Evolutionary conservation across 208 protist genomes (phyloP), one percentile per base, ranked within the genome.

Genomic region (Borovskyia barvae): DNA sequence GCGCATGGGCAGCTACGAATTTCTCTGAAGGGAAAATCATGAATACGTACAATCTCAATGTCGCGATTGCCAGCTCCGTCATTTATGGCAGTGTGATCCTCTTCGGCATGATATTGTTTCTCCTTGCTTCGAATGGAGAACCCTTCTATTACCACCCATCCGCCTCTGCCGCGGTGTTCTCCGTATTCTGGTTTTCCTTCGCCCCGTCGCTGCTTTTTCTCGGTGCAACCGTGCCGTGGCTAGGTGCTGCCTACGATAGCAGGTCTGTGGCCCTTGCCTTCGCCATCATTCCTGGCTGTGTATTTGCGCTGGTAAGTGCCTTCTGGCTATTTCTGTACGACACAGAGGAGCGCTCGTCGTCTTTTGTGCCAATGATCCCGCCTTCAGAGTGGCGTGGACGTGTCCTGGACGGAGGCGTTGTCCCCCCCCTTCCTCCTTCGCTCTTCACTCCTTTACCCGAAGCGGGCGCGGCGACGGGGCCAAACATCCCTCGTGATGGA

Each of bases 31-130:
- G n/a, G n/a, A n/a, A n/a, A n/a, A n/a, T 15, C 12, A 80, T 75
- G 72, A 33, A 65, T 5, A 48, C 43, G 28, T 63, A 47, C n/a
- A 20, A 42, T 5, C 60, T 71, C 14, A 83, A 77, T 48, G 53
- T 85, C n/a, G 80, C 77, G 41, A 72, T 91, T 33, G 71, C 67
- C 25, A 50, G 80, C 47, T 77, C 66, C 33, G 59, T 70, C 14
- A 29, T 84, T 26, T 80, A 91, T 46, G 77, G 80, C 45, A 45
- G 40, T 6, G 20, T 84, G 4, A 55, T 87, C 0, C 28, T 74
- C 19, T 50, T 32, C 20, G 80, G 75, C 26, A 66, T 80, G 45
- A 25, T 83, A 9, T 65, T 80, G 30, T 77, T 83, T 29, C 30
- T 42, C 25, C 19, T 81, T 15, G 54, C 36, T 28, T 47, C 30